A percentile compares a stretch with the other conserved stretches of the same genome.
phyloP scores from a whole-genome alignment of 2,329 filamentous ascomycete genomes.

The Pseudopithomyces maydicus region DNA sequence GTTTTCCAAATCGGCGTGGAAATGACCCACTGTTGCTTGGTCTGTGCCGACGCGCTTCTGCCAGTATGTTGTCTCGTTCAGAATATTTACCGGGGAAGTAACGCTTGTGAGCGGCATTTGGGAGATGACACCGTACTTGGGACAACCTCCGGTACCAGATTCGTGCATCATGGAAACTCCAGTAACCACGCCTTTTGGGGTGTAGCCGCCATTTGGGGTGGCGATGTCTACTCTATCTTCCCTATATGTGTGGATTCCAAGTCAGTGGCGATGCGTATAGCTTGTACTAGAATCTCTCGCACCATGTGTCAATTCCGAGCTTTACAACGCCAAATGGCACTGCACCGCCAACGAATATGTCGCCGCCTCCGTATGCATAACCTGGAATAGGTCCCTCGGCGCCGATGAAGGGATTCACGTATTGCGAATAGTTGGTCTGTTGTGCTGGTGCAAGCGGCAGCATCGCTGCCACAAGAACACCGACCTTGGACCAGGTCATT shows the following conservation, averaged over 20 bases:
- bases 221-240: conserved; percentile 27
- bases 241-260: no score
- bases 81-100: conserved; percentile 40
- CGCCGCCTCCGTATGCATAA: conserved; percentile 48
- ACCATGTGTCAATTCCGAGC: conserved; percentile 40
- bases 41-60: conserved; percentile 43
- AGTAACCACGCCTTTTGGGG: conserved; percentile 43
- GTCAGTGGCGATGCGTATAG: no score
- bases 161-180: conserved; percentile 44
- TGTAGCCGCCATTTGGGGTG: conserved; percentile 43
- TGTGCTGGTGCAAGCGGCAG: conserved; percentile 5
- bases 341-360: conserved; percentile 40
- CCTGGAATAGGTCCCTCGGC: conserved; percentile 53
- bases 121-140: conserved; percentile 70
- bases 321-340: conserved; percentile 44
- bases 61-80: conserved; percentile 49
- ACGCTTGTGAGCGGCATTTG: conserved; percentile 57
- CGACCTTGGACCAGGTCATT: neutral
- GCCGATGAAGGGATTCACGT: conserved; percentile 59
- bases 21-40: conserved; percentile 64
- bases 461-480: neutral
- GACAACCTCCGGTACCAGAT: conserved; percentile 65
- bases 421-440: conserved; percentile 44
- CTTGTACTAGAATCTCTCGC: no score
- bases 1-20: conserved; percentile 60